phyloP scores from a whole-genome alignment of 768 basidiomycete genomes.

The Pleurotus eryngii region DNA sequence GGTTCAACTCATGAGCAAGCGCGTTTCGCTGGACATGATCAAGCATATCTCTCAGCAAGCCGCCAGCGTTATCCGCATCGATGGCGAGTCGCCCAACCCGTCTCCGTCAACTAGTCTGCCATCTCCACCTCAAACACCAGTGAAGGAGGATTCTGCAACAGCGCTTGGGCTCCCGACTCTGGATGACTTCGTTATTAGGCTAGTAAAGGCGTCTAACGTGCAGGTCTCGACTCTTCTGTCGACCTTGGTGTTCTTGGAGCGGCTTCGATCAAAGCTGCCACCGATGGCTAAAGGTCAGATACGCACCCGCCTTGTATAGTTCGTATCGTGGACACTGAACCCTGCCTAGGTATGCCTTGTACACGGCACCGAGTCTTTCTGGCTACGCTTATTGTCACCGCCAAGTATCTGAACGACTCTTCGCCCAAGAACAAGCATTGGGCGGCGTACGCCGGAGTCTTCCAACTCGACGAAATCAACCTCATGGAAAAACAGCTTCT shows the following conservation, averaged over 20 bases:
- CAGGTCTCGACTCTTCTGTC: slow-evolving; percentile 88
- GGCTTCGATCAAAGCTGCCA: slow-evolving; percentile 78
- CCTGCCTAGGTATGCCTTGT: slow-evolving; percentile 68
- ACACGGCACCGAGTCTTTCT: slow-evolving; percentile 95
- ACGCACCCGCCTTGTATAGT: slow-evolving; percentile 2
- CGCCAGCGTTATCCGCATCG: slow-evolving; percentile 69
- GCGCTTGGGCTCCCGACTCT: slow-evolving; percentile 51
- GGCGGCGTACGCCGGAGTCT: slow-evolving; percentile 73
- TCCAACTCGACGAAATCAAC: slow-evolving; percentile 80
- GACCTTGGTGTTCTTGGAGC: slow-evolving; percentile 88
- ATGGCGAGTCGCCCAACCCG: slow-evolving; percentile 42
- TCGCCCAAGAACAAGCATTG: slow-evolving; percentile 95
- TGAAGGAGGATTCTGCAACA: neutral
- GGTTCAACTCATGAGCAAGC: slow-evolving; percentile 71
- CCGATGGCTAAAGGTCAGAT: slow-evolving; percentile 77
- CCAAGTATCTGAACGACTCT: slow-evolving; percentile 97
- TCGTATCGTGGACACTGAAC: slow-evolving; percentile 9
- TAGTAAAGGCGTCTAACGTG: slow-evolving; percentile 81
- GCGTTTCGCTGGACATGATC: slow-evolving; percentile 84
- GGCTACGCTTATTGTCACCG: slow-evolving; percentile 90
- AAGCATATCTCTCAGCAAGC: slow-evolving; percentile 78
- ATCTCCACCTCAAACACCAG: slow-evolving; percentile 6
- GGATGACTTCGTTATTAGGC: slow-evolving; percentile 78
- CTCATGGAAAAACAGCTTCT: slow-evolving; percentile 98
- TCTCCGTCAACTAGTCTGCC: slow-evolving; percentile 13